Evolutionary conservation across 345 rosid genomes (phyloP).

Genomic region (Angophora floribunda): DNA sequence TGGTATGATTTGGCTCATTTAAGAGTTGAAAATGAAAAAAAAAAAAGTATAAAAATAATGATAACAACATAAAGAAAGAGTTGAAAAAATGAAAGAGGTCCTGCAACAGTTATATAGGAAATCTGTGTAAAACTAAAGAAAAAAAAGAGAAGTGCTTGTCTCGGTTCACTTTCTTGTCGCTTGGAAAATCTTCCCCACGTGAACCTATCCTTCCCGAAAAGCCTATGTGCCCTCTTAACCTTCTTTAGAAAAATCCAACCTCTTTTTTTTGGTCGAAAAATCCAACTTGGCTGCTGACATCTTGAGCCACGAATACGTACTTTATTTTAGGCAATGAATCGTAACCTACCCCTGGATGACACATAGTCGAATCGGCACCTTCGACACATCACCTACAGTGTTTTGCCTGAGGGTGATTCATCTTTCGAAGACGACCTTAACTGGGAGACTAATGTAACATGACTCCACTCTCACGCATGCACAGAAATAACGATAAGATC

Average conservation of each 20-base stretch:
- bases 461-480: not conserved
- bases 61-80: not conserved
- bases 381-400: not conserved
- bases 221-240: not conserved
- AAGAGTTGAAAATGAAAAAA: not conserved
- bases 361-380: not conserved
- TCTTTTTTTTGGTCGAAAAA: not conserved
- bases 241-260: not conserved
- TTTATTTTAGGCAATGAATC: not conserved
- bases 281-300: not conserved
- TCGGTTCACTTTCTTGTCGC: not conserved
- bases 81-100: not conserved
- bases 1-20: not conserved
- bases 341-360: not conserved
- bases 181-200: not conserved
- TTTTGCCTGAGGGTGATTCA: not conserved
- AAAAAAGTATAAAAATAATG: not conserved
- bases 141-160: not conserved
- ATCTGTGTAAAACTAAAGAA: not conserved
- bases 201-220: not conserved
- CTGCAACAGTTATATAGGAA: not conserved
- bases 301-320: not conserved
- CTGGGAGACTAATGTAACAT: not conserved
- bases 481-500: not conserved
- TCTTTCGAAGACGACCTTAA: not conserved